Conservation (phyloP, 1,284 basidiomycete species). For the Ceraceosorus guamensis region DNA sequence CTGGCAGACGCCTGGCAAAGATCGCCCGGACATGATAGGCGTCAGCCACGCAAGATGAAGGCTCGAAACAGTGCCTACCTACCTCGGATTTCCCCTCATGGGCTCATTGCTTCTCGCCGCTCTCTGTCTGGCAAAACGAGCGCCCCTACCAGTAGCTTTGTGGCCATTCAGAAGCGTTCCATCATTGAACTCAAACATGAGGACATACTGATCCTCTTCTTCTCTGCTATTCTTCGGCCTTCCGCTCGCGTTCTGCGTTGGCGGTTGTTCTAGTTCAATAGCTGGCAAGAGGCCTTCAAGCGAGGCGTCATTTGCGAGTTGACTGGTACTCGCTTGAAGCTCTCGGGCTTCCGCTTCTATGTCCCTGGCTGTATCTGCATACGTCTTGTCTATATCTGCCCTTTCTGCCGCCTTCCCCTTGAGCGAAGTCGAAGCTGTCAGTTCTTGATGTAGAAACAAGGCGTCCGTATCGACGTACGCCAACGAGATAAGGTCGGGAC, state of each 20-base stretch:
- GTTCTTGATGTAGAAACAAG: constrained; percentile 55
- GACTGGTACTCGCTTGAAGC: neutral
- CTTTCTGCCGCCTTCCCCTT: constrained; percentile 17
- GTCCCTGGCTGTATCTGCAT: constrained; percentile 17
- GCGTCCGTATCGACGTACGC: constrained; percentile 68
- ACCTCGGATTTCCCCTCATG: too few relatives aligned
- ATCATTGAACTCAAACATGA: constrained; percentile 51
- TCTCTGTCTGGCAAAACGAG: constrained; percentile 13
- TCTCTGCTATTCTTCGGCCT: constrained; percentile 19
- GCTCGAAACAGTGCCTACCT: neutral
- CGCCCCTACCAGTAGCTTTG: constrained; percentile 46
- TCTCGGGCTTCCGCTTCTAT: constrained; percentile 8
- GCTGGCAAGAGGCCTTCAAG: neutral
- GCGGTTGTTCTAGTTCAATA: constrained; percentile 4
- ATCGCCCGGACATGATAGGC: too few relatives aligned
- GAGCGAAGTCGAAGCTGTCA: constrained; percentile 23
- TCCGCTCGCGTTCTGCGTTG: constrained; percentile 1
- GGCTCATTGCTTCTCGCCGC: too few relatives aligned
- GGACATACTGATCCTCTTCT: constrained; percentile 35
- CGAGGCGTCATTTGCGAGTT: constrained; percentile 1
- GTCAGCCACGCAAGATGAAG: neutral
- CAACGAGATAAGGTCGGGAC: constrained; percentile 73
- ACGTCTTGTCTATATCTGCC: constrained; percentile 23
- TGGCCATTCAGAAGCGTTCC: constrained; percentile 47
- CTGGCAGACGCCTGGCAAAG: too few relatives aligned